Base-by-base conservation (phyloP, 192 early-diverging fungal genomes). In the Coemansia furcata region DNA sequence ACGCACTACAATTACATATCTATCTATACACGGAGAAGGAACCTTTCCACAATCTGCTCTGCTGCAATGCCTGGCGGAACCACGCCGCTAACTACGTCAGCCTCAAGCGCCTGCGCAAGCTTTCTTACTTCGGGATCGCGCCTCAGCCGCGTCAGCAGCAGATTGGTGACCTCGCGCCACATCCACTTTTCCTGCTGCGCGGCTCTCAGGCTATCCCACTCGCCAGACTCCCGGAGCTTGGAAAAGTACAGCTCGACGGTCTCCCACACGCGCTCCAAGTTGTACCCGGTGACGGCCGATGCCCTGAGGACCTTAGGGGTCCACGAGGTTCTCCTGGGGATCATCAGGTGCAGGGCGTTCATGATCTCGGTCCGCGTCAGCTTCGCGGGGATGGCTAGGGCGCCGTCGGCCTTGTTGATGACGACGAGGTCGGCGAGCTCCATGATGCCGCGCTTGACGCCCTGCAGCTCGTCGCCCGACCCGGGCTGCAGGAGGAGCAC, bases 401-500 rank as follows among this genome's bases (percentile, higher is more conserved):
- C 81, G 3, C 93, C 93, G 66, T 95, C 93, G 0, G 88, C 81
- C 69, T 95, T 95, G 76, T 90, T 95, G 65, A 95, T 88, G 38
- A 95, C 77, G 0, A 95, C 84, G 30, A 95, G 67, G 72, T 95
- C 92, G 5, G 91, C 87, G 14, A 94, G 83, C 76, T 95, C 93
- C 70, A 95, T 88, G 37, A 95, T 94, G 2, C 93, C 93, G 65
- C 91, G 90, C 80, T 95, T 95, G 74, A 95, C 86, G 8, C 93
- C 93, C 86, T 94, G 93, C 54, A 95, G 83, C 71, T 95, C 93
- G 76, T 95, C 93, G 49, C 93, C 93, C 8, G 87, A 91, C 19
- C 87, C 92, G 8, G 93, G 92, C 40, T 90, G 88, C 36, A 93
- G 87, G 36, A 93, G 77, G 3, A 93, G 75, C 9, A 91, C 85